Conservation (phyloP, 1,284 basidiomycete genomes). For the Ustilago xerochloae region DNA sequence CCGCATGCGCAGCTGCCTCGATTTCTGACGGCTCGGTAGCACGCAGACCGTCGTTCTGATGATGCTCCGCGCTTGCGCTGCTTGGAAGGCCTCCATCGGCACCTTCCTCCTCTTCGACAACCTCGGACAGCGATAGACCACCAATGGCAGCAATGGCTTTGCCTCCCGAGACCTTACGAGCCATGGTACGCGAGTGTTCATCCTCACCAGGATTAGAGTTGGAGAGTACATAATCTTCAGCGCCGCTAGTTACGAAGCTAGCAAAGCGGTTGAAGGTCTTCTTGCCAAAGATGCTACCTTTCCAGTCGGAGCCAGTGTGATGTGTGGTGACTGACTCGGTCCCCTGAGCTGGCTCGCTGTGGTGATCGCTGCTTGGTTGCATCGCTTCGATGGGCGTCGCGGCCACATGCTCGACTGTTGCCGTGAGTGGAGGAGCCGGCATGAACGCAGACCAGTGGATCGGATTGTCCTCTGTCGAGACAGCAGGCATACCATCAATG, state of each 20-base stretch:
- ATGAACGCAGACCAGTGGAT: constrained; percentile 27
- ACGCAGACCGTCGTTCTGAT: not conserved
- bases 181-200: constrained; percentile 24
- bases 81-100: too few relatives aligned
- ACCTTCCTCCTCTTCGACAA: constrained; percentile 17
- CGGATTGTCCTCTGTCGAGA: constrained; percentile 12
- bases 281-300: constrained; percentile 74
- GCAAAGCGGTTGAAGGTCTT: constrained; percentile 83
- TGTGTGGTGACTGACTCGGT: not conserved
- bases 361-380: not conserved
- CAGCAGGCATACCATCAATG: constrained; percentile 31
- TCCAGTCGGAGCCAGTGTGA: constrained; percentile 25
- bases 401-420: not conserved
- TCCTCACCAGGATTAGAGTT: constrained; percentile 16
- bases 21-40: not conserved
- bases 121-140: constrained; percentile 9
- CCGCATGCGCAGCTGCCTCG: not conserved
- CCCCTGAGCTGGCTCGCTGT: not conserved
- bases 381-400: not conserved
- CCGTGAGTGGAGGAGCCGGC: not conserved
- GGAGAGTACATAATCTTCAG: constrained; percentile 73
- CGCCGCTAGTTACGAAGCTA: constrained; percentile 83
- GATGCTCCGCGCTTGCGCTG: too few relatives aligned
- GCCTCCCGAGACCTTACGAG: constrained; percentile 39
- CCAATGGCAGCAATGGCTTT: constrained; percentile 1